phyloP scores from a whole-genome alignment of 1,284 basidiomycete genomes.

The Phylloboletellus chloephorus region DNA sequence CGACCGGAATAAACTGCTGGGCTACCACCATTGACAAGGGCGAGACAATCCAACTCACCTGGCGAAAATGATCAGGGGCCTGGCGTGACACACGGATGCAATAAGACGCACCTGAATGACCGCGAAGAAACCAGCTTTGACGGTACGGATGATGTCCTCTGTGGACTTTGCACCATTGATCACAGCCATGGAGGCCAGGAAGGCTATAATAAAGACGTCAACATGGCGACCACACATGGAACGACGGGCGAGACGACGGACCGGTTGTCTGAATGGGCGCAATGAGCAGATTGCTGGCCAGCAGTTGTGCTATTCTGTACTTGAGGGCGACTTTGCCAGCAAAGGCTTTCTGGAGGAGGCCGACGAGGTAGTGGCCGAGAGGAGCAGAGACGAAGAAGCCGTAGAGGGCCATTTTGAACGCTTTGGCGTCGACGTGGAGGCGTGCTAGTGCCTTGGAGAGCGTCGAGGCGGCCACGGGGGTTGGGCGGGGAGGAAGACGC shows the following conservation, averaged over 20 bases:
- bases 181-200: conserved; percentile 75
- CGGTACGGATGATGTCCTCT: conserved; percentile 62
- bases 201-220: conserved; percentile 39
- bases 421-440: conserved; percentile 56
- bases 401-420: conserved; percentile 79
- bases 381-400: conserved; percentile 86
- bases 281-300: conserved; percentile 74
- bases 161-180: conserved; percentile 76
- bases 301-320: conserved; percentile 68
- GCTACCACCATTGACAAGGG: conserved; percentile 32
- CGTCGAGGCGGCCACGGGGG: conserved; percentile 50
- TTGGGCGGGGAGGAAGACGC: conserved; percentile 46
- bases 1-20: conserved; percentile 32
- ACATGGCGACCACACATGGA: background rate
- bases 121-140: conserved; percentile 70
- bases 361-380: conserved; percentile 69
- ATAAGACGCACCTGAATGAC: conserved; percentile 58
- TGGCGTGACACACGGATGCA: background rate
- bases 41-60: conserved; percentile 31
- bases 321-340: conserved; percentile 66
- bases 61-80: conserved; percentile 6
- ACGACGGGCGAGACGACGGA: conserved; percentile 32
- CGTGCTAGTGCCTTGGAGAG: conserved; percentile 50
- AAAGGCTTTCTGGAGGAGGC: conserved; percentile 69
- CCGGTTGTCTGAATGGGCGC: conserved; percentile 73